phyloP scores from a whole-genome alignment of 2,329 filamentous ascomycete species.

The Paraphoma chrysanthemicola region DNA sequence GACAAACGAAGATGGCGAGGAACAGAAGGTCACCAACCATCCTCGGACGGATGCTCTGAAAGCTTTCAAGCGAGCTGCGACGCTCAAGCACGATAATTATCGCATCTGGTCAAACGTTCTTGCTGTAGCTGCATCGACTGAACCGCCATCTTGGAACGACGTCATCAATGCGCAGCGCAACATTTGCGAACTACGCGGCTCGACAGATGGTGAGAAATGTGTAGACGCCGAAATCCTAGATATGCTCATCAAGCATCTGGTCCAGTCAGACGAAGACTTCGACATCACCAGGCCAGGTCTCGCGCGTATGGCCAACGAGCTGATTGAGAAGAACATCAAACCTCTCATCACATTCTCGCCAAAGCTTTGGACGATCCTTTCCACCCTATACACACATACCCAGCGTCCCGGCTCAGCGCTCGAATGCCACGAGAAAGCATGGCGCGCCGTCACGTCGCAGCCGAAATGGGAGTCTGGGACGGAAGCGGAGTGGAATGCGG shows the following conservation, averaged over 20 bases:
- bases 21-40: constrained; percentile 32
- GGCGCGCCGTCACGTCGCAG: constrained; percentile 72
- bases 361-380: constrained; percentile 77
- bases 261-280: constrained; percentile 52
- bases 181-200: constrained; percentile 75
- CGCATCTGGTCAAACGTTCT: constrained; percentile 98
- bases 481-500: constrained; percentile 70
- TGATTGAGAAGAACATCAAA: constrained; percentile 77
- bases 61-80: constrained; percentile 86
- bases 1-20: constrained; percentile 45
- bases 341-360: constrained; percentile 84
- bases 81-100: constrained; percentile 83
- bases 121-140: constrained; percentile 79
- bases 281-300: constrained; percentile 56
- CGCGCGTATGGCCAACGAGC: constrained; percentile 68
- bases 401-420: constrained; percentile 74
- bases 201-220: constrained; percentile 59
- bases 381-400: constrained; percentile 76
- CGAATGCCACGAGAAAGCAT: constrained; percentile 86
- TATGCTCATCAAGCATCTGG: constrained; percentile 49
- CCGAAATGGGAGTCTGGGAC: constrained; percentile 65
- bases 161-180: constrained; percentile 77
- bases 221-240: constrained; percentile 29
- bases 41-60: constrained; percentile 76
- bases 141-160: constrained; percentile 76